Evolutionary conservation across 805 yeast species (phyloP), one percentile per base, ranked within the genome.

Genomic region (Lachancea fermentati): DNA sequence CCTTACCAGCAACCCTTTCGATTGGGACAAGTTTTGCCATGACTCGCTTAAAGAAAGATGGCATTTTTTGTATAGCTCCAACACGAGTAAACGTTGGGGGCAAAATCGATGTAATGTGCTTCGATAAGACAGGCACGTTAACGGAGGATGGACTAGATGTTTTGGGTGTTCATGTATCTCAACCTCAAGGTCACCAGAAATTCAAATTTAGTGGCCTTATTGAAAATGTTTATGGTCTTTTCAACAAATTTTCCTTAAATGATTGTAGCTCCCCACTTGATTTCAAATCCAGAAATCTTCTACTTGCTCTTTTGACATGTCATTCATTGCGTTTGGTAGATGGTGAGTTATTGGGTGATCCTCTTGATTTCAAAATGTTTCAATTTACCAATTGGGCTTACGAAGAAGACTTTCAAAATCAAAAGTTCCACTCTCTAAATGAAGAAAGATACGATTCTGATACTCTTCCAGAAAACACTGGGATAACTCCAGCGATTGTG

Each of bases 91-190:
- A 93, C 56, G 81, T 93, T n/a, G 96, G 96, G 26, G 98, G 98
- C 7, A 88, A 93, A 52, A 58, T 93, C 18, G 97, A 91, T 57
- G 77, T 85, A 3, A 70, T 87, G 56, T 88, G 96, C 54, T 93
- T 93, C 62, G 99, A 93, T 66, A 93, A 93, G 58, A 93, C 99
- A 0, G 99, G 99, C 2, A 93, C 99, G 0, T 68, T 93, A 47
- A 93, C 99, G 0, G 97, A 93, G 55, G 98, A 93, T 58, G 97
- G 97, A 0, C 69, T 93, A 28, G 97, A 91, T 58, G 85, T 93
- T 2, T 69, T 88, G 53, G 84, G 85, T 5, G 71, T 78, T n/a
- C 80, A 75, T 41, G 44, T 48, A 19, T 57, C 47, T 7, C 48
- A 50, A 30, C 57, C 62, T 6, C 38, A 28, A 8, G 35, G 46